Evolutionary conservation across 495 filamentous ascomycete species (phyloP).

Genomic region (Bombardia bombarda): DNA sequence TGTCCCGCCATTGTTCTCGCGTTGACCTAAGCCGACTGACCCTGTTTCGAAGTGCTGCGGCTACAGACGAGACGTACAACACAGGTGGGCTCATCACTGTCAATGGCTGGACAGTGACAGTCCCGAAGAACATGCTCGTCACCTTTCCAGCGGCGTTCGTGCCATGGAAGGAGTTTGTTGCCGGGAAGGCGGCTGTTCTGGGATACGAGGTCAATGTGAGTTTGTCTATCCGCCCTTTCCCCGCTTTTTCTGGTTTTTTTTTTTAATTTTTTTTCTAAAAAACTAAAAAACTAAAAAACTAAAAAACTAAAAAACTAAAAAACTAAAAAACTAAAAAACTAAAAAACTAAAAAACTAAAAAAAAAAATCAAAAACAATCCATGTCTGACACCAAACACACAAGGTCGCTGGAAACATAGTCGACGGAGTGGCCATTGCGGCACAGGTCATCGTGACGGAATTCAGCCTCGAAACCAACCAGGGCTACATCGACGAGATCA

Average conservation of each 20-base stretch:
- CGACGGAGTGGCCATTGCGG: constrained; percentile 25
- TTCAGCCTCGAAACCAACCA: constrained; percentile 21
- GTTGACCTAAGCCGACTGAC: too few species aligned
- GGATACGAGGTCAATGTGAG: constrained; percentile 28
- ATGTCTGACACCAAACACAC: neutral
- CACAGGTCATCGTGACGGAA: constrained; percentile 24
- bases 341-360: too few species aligned
- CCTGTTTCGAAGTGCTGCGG: constrained; percentile 20
- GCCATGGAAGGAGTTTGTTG: constrained; percentile 28
- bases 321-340: too few species aligned
- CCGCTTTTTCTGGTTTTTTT: neutral
- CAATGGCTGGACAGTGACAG: constrained; percentile 28
- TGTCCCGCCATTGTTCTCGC: too few species aligned
- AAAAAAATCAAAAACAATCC: too few species aligned
- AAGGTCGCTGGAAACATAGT: constrained; percentile 30
- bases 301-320: too few species aligned
- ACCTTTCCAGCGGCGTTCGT: constrained; percentile 33
- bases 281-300: too few species aligned
- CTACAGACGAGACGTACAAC: constrained; percentile 23
- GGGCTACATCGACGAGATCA: constrained; percentile 27
- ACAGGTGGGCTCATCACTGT: constrained; percentile 29
- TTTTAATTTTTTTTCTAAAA: neutral
- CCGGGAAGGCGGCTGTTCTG: constrained; percentile 8
- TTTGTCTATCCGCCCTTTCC: neutral
- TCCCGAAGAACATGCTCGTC: constrained; percentile 33